Base-by-base conservation (phyloP, 768 basidiomycete genomes). In the Phylloporus arenicola region DNA sequence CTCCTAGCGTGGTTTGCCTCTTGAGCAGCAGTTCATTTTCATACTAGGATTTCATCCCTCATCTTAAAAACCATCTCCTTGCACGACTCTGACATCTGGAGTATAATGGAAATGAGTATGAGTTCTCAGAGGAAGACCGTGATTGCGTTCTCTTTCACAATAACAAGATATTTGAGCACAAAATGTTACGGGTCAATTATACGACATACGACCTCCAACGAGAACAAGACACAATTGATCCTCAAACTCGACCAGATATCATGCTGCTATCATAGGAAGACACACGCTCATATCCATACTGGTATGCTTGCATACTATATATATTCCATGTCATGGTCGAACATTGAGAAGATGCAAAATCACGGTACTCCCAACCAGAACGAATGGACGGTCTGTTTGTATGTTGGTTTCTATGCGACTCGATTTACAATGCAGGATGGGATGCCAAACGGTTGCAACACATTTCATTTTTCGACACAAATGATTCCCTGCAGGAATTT, bases 341-440 rank as follows among this genome's bases (percentile, higher is more conserved):
- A 17, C 42, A 60, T 6, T 1, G 34, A 1, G 9, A 49, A 0
- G 20, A 35, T 17, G 20, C 13, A 0, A 9, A 17, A 1, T 45
- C 61, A 4, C 19, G 19, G 2, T 48, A 30, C 17, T 50, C 40
- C 1, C n/a, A 20, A 0, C 47, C 40, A 4, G 43, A 57, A 7
- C 52, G 50, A 0, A 68, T 78, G 57, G 64, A 74, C 2, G 69
- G 78, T 16, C 52, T 79, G 2, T 77, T 71, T 60, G 72, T 79
- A 0, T 57, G 61, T 0, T 74, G 74, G 71, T 63, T 73, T 39
- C 64, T 64, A 1, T 40, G 48, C 0, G 69, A 75, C 33, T 53
- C 44, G 0, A 49, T 37, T 4, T 60, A 48, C 43, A 29, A 20
- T 1, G 56, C 54, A 13, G 68, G 74, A 2, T 65, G 68, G 52